Conservation (phyloP, 73 alveolate genomes). For the Paramecium sexaurelia region DNA sequence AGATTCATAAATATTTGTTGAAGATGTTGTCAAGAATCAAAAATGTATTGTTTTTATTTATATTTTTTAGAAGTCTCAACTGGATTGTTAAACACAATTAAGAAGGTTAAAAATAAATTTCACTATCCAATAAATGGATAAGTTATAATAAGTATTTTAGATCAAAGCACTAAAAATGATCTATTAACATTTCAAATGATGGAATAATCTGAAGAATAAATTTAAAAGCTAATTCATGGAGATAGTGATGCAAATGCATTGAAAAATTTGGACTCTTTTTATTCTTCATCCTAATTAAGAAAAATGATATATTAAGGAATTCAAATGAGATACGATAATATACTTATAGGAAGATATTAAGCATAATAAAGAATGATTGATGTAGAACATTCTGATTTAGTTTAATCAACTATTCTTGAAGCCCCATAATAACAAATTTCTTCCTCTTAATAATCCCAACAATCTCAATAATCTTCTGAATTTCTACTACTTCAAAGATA, state of each 20-base stretch:
- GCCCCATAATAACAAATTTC: neutral
- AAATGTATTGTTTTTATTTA: neutral
- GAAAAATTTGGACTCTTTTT: neutral
- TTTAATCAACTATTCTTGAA: neutral
- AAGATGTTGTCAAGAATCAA: neutral
- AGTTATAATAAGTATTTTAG: neutral
- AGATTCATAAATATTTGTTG: neutral
- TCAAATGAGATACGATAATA: neutral
- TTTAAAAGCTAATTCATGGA: neutral
- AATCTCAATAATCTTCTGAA: conserved; percentile 4
- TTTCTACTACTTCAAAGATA: neutral
- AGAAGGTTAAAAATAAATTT: neutral
- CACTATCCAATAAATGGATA: neutral
- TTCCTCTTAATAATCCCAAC: neutral
- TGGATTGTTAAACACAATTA: neutral
- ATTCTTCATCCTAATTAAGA: neutral
- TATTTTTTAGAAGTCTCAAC: neutral
- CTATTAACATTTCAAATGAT: conserved; percentile 6
- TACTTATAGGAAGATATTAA: conserved; percentile 8
- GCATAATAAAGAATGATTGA: neutral
- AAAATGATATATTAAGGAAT: neutral
- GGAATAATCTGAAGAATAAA: neutral
- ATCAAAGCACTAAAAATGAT: conserved; percentile 1
- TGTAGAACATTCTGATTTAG: conserved; percentile 10
- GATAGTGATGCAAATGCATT: neutral